phyloP scores from a whole-genome alignment of 768 basidiomycete genomes.

The Suillus americanus region DNA sequence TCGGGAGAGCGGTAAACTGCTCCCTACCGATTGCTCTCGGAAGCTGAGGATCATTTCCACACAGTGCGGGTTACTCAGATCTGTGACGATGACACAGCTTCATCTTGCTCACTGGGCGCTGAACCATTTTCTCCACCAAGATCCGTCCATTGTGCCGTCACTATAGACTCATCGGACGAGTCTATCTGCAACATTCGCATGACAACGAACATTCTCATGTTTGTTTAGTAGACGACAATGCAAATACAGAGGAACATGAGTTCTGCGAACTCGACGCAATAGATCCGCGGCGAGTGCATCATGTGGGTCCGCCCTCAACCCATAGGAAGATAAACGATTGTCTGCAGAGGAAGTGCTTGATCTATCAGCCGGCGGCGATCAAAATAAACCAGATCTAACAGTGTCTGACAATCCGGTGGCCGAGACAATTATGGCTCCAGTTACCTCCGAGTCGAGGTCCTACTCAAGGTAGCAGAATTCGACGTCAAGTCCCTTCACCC shows the following conservation, averaged over 20 bases:
- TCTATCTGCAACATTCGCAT: background rate
- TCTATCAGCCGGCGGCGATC: background rate
- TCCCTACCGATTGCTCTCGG: background rate
- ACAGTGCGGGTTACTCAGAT: background rate
- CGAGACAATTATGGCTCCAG: background rate
- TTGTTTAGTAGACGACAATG: background rate
- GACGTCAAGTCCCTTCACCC: constrained; percentile 20
- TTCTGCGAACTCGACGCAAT: background rate
- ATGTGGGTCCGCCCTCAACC: background rate
- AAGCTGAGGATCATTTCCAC: background rate
- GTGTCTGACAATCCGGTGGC: constrained; percentile 26
- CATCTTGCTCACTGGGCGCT: background rate
- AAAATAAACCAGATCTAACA: constrained; percentile 23
- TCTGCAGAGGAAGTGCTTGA: background rate
- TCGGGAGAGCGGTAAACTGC: constrained; percentile 5
- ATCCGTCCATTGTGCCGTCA: background rate
- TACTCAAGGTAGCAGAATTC: background rate
- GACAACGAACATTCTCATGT: background rate
- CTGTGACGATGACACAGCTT: background rate
- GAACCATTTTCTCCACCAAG: background rate
- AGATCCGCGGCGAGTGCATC: background rate
- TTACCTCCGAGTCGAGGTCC: background rate
- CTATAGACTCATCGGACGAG: background rate
- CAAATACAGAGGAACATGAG: background rate
- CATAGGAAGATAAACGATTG: background rate